Conservation (phyloP, 331 rosid genomes). For the Saraca asoca region DNA sequence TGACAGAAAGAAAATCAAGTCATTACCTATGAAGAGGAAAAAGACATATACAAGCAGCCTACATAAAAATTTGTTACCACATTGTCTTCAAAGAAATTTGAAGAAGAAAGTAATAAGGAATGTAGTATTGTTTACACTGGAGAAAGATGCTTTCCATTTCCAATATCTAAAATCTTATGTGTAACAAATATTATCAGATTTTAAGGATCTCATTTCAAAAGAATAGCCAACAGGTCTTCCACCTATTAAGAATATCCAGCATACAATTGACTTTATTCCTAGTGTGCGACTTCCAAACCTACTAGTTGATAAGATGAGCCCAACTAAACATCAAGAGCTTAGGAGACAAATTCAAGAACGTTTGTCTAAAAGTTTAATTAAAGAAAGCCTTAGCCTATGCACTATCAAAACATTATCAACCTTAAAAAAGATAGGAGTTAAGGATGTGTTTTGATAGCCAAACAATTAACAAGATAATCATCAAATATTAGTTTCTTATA, state of each 20-base stretch:
- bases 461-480: slow-evolving; percentile 4
- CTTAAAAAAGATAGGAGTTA: not conserved
- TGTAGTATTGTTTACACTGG: too few species aligned
- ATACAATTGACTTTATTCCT: not conserved
- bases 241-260: not conserved
- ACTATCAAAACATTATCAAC: not conserved
- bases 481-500: slow-evolving; percentile 1
- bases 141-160: not conserved
- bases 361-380: not conserved
- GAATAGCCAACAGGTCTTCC: not conserved
- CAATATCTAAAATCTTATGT: not conserved
- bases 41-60: too few species aligned
- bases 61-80: too few species aligned
- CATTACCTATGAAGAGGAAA: not conserved
- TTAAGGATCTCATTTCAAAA: not conserved
- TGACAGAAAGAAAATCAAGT: not conserved
- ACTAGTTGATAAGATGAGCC: not conserved
- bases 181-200: not conserved
- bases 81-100: not conserved
- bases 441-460: not conserved
- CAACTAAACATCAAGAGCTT: not conserved
- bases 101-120: not conserved
- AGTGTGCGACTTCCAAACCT: not conserved
- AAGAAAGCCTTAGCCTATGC: not conserved
- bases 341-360: not conserved